Evolutionary conservation across 768 basidiomycete genomes (phyloP), one percentile per base, ranked within the genome.

Genomic region (Ramaria rubella): DNA sequence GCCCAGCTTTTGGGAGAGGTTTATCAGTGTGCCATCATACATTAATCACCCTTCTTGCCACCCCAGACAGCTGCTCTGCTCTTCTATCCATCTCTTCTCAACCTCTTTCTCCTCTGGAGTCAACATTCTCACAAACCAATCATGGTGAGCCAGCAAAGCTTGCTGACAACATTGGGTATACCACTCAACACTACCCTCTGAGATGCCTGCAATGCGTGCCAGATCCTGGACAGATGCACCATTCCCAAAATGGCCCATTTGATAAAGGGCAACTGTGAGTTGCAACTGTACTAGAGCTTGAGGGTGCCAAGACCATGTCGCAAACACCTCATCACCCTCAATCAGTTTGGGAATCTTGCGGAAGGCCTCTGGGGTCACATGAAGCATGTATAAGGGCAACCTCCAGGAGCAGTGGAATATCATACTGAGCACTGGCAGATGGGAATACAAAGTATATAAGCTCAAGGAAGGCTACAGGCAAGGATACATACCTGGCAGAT

Each of bases 31-130:
- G 1, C 70, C 71, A 63, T 72, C 70, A 55, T 70, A 70, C 65
- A 69, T 72, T 1, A 70, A 31, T 62, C 65, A 74, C 1, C 72
- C 72, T 5, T 75, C 71, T 17, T 67, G 55, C 71, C 69, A 73
- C 9, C 43, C 43, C 8, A 45, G 9, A 45, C 43, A 45, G 19
- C 43, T 6, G 60, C 17, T 15, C 69, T 68, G 24, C 1, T 66
- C 11, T 34, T 71, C 71, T 3, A 74, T 65, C 72, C 70, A 74
- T 17, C 27, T 15, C 60, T 74, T 73, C 44, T 73, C 70, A 0
- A 21, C 40, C 36, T 72, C 72, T 55, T 70, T 72, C 52, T 73
- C 71, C 42, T 60, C 69, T 3, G 57, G 23, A 27, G 67, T 68
- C 1, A 69, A 58, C 1, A 36, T 55, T 6, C 65, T 58, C 1